These are phyloP conservation scores for Athelia psychrophila DNA, from an alignment of 1,284 basidiomycete species.

Conservation along the genomic window DNA sequence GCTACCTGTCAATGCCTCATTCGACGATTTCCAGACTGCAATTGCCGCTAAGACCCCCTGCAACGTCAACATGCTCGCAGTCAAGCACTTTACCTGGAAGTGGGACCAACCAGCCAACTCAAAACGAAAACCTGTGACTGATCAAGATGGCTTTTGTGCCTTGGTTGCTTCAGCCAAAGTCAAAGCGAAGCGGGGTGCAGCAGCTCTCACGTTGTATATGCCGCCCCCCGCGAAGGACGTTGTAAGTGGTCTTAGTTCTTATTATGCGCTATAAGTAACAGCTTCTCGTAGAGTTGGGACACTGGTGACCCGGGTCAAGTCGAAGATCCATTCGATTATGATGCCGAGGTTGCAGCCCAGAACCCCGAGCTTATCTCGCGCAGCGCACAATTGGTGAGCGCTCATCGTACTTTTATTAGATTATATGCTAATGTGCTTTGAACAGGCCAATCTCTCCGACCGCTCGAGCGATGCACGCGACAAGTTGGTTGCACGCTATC, in stretches of 20 bases:
- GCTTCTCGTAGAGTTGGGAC: neutral
- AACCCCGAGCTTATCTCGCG: neutral
- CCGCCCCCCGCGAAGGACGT: neutral
- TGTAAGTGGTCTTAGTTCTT: neutral
- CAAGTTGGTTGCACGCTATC: too few relatives aligned
- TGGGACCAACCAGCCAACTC: neutral
- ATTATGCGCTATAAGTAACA: neutral
- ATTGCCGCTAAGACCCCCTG: neutral
- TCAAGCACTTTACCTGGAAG: neutral
- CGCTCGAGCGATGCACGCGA: too few relatives aligned
- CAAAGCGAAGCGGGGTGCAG: neutral
- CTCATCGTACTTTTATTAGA: neutral
- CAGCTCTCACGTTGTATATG: neutral
- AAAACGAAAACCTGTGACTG: neutral
- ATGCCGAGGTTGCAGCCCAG: neutral
- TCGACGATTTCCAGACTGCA: neutral
- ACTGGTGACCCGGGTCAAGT: neutral
- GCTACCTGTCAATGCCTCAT: neutral
- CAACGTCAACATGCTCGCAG: conserved; percentile 1
- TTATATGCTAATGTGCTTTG: too few relatives aligned
- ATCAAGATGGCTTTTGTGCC: neutral
- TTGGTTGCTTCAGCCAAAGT: neutral
- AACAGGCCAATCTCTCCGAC: too few relatives aligned
- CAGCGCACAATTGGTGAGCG: neutral
- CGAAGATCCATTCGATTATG: neutral